phyloP scores from a whole-genome alignment of 495 filamentous ascomycete species.

The Cercophora newfieldiana region DNA sequence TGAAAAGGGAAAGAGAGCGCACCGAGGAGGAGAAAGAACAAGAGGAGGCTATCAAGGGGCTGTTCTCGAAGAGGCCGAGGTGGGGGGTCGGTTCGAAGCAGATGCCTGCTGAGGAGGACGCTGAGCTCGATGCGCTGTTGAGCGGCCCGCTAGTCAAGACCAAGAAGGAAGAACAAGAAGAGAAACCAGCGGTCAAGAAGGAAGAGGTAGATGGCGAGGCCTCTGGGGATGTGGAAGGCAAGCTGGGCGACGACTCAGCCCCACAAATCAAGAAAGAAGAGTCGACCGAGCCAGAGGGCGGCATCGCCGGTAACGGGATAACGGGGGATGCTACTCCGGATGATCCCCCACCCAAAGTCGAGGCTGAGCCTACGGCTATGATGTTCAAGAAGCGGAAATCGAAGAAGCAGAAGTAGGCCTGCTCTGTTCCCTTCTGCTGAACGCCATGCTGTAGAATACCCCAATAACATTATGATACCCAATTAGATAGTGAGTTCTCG shows the following conservation, averaged over 20 bases:
- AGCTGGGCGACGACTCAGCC: not conserved
- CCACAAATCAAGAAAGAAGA: not conserved
- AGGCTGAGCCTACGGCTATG: not conserved
- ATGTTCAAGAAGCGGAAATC: not conserved
- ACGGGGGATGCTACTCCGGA: not conserved
- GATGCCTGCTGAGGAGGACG: slow-evolving; percentile 65
- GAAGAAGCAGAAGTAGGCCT: not conserved
- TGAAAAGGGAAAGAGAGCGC: slow-evolving; percentile 67
- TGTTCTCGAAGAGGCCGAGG: slow-evolving; percentile 59
- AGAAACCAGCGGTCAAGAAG: slow-evolving; percentile 12
- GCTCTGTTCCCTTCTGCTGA: too few relatives aligned
- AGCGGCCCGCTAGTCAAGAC: slow-evolving; percentile 42
- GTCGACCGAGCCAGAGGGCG: not conserved
- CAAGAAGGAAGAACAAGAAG: slow-evolving; percentile 36
- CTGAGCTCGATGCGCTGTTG: slow-evolving; percentile 72
- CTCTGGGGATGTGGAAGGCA: not conserved
- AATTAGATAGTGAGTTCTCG: not conserved
- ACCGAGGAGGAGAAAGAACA: slow-evolving; percentile 65
- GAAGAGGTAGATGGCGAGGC: slow-evolving; percentile 30
- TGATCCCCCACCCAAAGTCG: not conserved
- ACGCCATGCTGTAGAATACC: too few relatives aligned
- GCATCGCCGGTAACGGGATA: not conserved
- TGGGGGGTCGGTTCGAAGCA: slow-evolving; percentile 73
- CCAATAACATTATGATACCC: too few relatives aligned
- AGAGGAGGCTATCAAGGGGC: slow-evolving; percentile 57